Conservation (phyloP, 208 protist genomes). For the Lotmaria passim region DNA sequence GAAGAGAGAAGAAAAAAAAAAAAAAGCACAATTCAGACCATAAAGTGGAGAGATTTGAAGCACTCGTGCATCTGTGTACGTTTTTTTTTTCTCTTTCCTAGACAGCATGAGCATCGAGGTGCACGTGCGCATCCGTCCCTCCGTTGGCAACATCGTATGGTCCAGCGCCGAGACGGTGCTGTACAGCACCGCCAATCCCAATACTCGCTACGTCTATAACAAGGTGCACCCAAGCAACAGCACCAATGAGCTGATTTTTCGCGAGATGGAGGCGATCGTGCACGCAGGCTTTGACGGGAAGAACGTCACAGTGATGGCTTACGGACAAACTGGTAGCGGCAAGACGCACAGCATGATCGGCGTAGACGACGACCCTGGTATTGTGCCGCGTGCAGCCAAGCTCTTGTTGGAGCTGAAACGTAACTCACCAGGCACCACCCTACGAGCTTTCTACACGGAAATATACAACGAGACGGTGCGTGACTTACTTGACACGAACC, state of each 20-base stretch:
- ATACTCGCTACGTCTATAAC: conserved; percentile 85
- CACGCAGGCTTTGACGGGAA: conserved; percentile 77
- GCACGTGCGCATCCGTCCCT: conserved; percentile 83
- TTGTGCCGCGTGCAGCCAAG: conserved; percentile 57
- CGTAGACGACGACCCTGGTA: conserved; percentile 46
- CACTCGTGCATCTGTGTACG: no score
- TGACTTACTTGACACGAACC: conserved; percentile 71
- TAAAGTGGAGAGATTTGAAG: no score
- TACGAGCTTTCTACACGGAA: conserved; percentile 83
- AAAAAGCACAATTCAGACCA: background rate
- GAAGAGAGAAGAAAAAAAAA: conserved; percentile 11
- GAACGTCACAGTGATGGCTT: conserved; percentile 85
- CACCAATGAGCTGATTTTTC: conserved; percentile 82
- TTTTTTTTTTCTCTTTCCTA: no score
- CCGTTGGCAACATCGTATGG: conserved; percentile 68
- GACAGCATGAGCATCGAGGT: conserved; percentile 85
- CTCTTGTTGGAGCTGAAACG: conserved; percentile 69
- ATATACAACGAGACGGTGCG: conserved; percentile 88
- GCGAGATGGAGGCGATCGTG: conserved; percentile 78
- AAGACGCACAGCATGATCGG: conserved; percentile 93
- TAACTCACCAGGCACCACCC: conserved; percentile 41
- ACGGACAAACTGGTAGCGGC: conserved; percentile 93
- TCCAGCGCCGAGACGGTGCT: conserved; percentile 85
- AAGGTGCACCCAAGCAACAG: conserved; percentile 83
- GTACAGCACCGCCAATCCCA: conserved; percentile 80